phyloP scores from a whole-genome alignment of 345 rosid genomes.

The Ceriops decandra region DNA sequence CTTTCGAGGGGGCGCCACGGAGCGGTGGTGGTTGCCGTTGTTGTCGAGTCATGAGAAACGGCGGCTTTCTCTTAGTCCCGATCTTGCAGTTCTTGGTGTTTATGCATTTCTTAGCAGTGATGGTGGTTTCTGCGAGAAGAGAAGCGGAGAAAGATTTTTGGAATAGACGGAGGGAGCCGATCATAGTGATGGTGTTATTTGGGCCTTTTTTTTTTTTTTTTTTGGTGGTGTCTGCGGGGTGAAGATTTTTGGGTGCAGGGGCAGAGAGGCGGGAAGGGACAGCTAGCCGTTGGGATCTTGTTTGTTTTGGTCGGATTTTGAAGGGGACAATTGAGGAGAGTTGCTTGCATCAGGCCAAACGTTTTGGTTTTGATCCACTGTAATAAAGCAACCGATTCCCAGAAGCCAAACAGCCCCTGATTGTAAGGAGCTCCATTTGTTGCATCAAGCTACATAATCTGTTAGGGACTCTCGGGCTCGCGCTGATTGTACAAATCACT shows the following conservation, averaged over 20 bases:
- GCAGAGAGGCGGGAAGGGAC: not conserved
- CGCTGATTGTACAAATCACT: conserved; percentile 46
- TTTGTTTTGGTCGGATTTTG: not conserved
- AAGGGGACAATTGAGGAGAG: conserved; percentile 41
- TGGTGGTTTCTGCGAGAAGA: conserved; percentile 26
- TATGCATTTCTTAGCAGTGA: conserved; percentile 55
- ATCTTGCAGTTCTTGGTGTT: conserved; percentile 29
- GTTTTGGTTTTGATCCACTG: conserved; percentile 56
- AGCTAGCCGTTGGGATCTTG: too few relatives aligned
- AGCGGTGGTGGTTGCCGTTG: conserved; percentile 15
- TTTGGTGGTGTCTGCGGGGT: not conserved
- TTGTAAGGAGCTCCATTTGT: conserved; percentile 55
- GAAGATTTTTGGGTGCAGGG: not conserved
- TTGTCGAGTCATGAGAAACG: conserved; percentile 26
- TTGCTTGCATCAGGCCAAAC: conserved; percentile 59
- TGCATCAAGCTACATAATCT: conserved; percentile 47
- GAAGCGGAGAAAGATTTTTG: conserved; percentile 56
- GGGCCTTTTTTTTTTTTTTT: not conserved
- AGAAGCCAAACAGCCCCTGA: conserved; percentile 55
- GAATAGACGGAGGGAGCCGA: conserved; percentile 66
- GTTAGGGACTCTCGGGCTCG: conserved; percentile 44
- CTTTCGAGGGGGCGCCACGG: conserved; percentile 40
- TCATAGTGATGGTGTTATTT: conserved; percentile 44
- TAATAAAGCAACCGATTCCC: conserved; percentile 53
- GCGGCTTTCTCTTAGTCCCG: conserved; percentile 24